Evolutionary conservation across 2,329 filamentous ascomycete genomes (phyloP), one percentile per base, ranked within the genome.

Genomic region (Sclerotinia glacialis): DNA sequence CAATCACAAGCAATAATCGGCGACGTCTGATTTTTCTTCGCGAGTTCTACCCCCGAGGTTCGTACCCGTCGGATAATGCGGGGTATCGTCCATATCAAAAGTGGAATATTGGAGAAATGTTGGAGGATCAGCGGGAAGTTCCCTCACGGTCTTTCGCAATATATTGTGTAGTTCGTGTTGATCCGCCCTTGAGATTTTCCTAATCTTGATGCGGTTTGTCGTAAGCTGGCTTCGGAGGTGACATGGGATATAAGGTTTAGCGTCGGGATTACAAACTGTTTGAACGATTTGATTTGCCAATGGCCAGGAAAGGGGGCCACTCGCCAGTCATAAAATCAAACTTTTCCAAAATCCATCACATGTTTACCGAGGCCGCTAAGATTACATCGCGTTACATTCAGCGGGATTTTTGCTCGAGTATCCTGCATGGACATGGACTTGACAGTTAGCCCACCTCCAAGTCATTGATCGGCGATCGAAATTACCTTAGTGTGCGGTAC

Each of bases 1-100:
- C 23, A 34, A 59, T 64, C 52, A 58, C 52, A 64, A 64, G 62
- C 42, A 64, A 40, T 23, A 58, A 58, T 40, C 31, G 28, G 18
- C 28, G 23, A 26, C 2, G 28, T 42, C 26, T 46, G 14, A 21
- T 16, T 47, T 34, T 37, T 47, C 28, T 47, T 47, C 18, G 28
- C 14, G 26, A 60, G 9, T 4, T 21, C 54, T 8, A 28, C 18
- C 42, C 52, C 62, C 52, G 62, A 64, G 52, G 52, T 40, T 64
- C 52, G 26, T 60, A 42, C 56, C 46, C 42, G 28, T 47, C 42
- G 6, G 23, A 60, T 58, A 37, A 58, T 58, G 62, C 62, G 62
- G 62, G 52, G 62, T 64, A 56, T 44, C 16, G 14, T 46, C 28
- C 16, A 9, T 37, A 34, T 31, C 14, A 56, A 26, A 21, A 34